These are phyloP conservation scores for Globisporangium viniferum DNA, from an alignment of 352 stramenopile species.

Conservation along the genomic window DNA sequence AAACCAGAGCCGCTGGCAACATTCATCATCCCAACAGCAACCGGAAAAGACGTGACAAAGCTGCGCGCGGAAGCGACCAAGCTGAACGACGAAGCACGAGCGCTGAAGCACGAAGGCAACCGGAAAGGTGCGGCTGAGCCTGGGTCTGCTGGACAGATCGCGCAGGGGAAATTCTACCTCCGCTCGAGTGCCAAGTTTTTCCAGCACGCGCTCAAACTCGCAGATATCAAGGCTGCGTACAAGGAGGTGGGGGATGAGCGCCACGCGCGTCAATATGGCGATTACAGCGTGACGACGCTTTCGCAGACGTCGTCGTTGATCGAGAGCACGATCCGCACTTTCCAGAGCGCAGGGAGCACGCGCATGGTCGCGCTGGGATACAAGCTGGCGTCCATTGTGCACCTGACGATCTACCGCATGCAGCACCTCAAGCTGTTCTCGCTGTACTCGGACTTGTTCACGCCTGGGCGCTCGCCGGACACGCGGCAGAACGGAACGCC, in stretches of 20 bases:
- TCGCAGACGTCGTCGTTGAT: constrained; percentile 76
- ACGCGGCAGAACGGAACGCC: constrained; percentile 55
- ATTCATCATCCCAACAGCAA: constrained; percentile 48
- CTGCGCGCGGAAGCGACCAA: constrained; percentile 44
- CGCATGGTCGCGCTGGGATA: constrained; percentile 76
- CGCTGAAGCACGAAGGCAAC: constrained; percentile 84
- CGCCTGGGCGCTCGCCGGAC: constrained; percentile 72
- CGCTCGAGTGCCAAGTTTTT: constrained; percentile 82
- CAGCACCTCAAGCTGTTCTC: constrained; percentile 79
- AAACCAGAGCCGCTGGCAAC: constrained; percentile 16
- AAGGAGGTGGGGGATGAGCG: constrained; percentile 60
- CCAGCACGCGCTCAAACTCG: constrained; percentile 72
- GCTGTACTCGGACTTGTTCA: constrained; percentile 80
- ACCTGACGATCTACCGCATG: constrained; percentile 77
- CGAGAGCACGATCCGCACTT: constrained; percentile 68
- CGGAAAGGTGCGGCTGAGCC: constrained; percentile 41
- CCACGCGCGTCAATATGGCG: constrained; percentile 57
- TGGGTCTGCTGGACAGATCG: constrained; percentile 41
- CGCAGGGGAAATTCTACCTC: constrained; percentile 73
- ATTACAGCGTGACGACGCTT: constrained; percentile 69
- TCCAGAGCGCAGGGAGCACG: constrained; percentile 55
- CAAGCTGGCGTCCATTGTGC: constrained; percentile 77
- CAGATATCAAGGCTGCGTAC: constrained; percentile 80
- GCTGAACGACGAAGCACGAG: constrained; percentile 64
- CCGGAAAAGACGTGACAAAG: constrained; percentile 45